Conservation (phyloP, 768 basidiomycete genomes). For the Cystofilobasidium ferigula region DNA sequence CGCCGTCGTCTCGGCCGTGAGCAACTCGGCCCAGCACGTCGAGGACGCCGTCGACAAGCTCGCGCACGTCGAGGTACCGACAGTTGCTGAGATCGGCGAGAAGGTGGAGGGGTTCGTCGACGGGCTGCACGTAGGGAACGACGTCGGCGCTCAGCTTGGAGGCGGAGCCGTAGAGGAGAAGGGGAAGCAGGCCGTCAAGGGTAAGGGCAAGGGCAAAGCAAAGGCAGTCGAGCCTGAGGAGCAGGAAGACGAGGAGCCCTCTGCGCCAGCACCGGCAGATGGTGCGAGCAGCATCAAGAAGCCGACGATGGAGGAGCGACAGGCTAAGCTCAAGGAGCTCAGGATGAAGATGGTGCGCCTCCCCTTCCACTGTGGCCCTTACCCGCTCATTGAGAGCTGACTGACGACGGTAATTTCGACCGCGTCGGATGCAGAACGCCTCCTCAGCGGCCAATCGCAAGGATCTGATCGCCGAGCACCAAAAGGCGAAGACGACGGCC, state of each 20-base stretch:
- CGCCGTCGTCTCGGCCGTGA: slow-evolving; percentile 11
- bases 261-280: slow-evolving; percentile 12
- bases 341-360: slow-evolving; percentile 63
- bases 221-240: slow-evolving; percentile 15
- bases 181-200: too few species aligned
- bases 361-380: neutral
- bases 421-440: slow-evolving; percentile 47
- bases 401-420: neutral
- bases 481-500: slow-evolving; percentile 61
- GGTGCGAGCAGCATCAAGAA: neutral
- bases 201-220: slow-evolving; percentile 26
- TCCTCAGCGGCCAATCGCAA: slow-evolving; percentile 73
- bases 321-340: slow-evolving; percentile 63
- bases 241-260: slow-evolving; percentile 12
- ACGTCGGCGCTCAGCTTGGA: neutral
- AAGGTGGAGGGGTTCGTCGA: slow-evolving; percentile 10
- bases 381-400: neutral
- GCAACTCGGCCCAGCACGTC: neutral
- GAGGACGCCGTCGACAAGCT: neutral
- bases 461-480: slow-evolving; percentile 72
- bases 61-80: neutral
- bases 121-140: neutral
- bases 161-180: neutral
- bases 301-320: slow-evolving; percentile 55
- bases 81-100: neutral